Evolutionary conservation across 345 rosid genomes (phyloP).

Genomic region (Lumnitzera racemosa): DNA sequence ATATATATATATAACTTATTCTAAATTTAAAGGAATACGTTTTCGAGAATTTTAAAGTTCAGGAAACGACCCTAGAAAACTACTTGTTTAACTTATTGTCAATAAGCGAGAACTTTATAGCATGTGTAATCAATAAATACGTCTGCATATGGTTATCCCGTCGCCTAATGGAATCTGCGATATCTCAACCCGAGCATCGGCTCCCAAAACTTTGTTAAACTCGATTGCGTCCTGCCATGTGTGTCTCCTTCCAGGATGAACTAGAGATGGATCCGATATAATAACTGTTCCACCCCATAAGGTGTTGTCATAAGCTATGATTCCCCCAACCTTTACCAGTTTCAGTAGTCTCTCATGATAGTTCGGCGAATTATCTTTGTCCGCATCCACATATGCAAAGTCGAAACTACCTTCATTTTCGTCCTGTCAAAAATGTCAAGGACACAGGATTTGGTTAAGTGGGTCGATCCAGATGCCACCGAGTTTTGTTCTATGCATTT

Average conservation of each 20-base stretch:
- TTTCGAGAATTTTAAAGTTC: too few relatives aligned
- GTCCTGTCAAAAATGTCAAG: constrained; percentile 1
- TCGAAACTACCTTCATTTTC: constrained; percentile 32
- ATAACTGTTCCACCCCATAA: constrained; percentile 28
- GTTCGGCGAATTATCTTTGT: constrained; percentile 19
- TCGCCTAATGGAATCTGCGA: constrained; percentile 51
- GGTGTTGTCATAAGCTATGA: constrained; percentile 30
- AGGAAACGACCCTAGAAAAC: too few relatives aligned
- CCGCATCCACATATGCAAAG: constrained; percentile 43
- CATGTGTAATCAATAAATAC: constrained; percentile 8
- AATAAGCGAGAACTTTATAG: too few relatives aligned
- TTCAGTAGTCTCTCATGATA: constrained; percentile 34
- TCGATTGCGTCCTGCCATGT: constrained; percentile 17
- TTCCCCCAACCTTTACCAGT: constrained; percentile 28
- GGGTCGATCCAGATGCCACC: too few relatives aligned
- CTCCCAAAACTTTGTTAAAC: constrained; percentile 37
- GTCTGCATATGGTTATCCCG: constrained; percentile 52
- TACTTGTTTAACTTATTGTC: too few relatives aligned
- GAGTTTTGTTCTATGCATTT: too few relatives aligned
- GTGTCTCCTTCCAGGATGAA: constrained; percentile 4
- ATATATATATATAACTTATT: too few relatives aligned
- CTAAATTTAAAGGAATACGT: too few relatives aligned
- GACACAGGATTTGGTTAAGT: too few relatives aligned
- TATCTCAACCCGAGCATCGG: constrained; percentile 42
- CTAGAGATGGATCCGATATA: constrained; percentile 6